Base-by-base conservation (phyloP, 257 asterid genomes). In the Nicotiana knightiana region DNA sequence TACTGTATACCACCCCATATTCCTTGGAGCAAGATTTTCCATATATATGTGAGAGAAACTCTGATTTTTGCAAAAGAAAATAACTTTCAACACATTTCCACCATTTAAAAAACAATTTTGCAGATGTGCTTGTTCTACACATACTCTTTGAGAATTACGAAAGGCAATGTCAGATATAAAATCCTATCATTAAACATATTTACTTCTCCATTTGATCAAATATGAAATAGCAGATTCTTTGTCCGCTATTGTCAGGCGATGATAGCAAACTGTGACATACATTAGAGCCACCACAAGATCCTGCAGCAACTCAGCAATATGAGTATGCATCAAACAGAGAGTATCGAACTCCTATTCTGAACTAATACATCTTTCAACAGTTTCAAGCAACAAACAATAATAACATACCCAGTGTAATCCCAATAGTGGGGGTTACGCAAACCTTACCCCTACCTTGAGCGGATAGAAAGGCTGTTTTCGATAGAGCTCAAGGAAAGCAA, bases 261-360 rank as follows among this genome's bases (percentile, higher is more conserved):
- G 81, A 78, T 21, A 78, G 67, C 70, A 58, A 79, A 64, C 70
- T 21, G 12, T n/a, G 39, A 39, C 59, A 12, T 46, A 61, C 26
- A 61, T 39, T 39, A 15, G n/a, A 66, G 30, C 57, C 32, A 66
- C 39, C 79, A 71, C 37, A 71, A 43, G 13, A 71, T 94, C 97
- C 99, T 96, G 97, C 91, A 91, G 58, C 63, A 26, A 43, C 10
- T 71, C 78, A 71, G 21, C 13, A 71, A 24, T 43, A 73, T 71
- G 37, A 46, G 33, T 3, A 32, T 24, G 16, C 9, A n/a, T 46
- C 62, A 24, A 73, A 48, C 62, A 46, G 15, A 21, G 26, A 73
- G 26, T 7, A 73, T 26, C 35, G 26, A 75, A 8, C 46, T 51
- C 43, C 46, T 26, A 75, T 75, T 26, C 79, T 51, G 43, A 73